These are phyloP conservation scores for Colletotrichum costaricense DNA, from an alignment of 2,329 filamentous ascomycete genomes.

Conservation along the genomic window DNA sequence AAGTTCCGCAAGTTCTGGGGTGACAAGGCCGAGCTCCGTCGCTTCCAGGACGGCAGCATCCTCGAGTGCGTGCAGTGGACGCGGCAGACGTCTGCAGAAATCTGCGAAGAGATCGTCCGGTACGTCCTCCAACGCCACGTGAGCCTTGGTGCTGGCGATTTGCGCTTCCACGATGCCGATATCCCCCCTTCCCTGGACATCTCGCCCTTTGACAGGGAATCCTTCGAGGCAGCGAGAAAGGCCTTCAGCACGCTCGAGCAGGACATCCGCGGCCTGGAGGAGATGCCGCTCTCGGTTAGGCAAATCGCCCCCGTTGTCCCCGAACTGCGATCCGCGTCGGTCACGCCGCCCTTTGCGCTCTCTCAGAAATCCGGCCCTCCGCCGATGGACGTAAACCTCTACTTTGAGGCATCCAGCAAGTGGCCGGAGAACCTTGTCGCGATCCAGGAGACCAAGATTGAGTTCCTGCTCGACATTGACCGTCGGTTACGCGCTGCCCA, in stretches of 20 bases:
- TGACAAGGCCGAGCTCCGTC: constrained; percentile 88
- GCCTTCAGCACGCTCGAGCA: constrained; percentile 80
- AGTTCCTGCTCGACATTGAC: constrained; percentile 84
- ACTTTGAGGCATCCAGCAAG: constrained; percentile 91
- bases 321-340: constrained; percentile 79
- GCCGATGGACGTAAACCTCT: constrained; percentile 83
- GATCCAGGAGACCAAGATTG: constrained; percentile 93
- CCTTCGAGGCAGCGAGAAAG: constrained; percentile 76
- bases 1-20: constrained; percentile 95
- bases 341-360: constrained; percentile 61
- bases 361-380: constrained; percentile 55
- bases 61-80: constrained; percentile 92
- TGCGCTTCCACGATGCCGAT: constrained; percentile 62
- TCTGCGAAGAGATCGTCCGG: constrained; percentile 83
- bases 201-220: constrained; percentile 59
- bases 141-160: constrained; percentile 64
- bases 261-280: constrained; percentile 81
- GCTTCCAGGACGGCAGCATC: constrained; percentile 96
- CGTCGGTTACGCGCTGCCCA: constrained; percentile 74
- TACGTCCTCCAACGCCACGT: constrained; percentile 80
- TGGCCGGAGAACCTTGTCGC: constrained; percentile 94
- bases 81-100: constrained; percentile 69
- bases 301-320: constrained; percentile 81
- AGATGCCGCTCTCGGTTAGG: constrained; percentile 87
- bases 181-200: constrained; percentile 61